These are phyloP conservation scores for Penicillium freii DNA, from an alignment of 2,329 filamentous ascomycete species.

Conservation along the genomic window DNA sequence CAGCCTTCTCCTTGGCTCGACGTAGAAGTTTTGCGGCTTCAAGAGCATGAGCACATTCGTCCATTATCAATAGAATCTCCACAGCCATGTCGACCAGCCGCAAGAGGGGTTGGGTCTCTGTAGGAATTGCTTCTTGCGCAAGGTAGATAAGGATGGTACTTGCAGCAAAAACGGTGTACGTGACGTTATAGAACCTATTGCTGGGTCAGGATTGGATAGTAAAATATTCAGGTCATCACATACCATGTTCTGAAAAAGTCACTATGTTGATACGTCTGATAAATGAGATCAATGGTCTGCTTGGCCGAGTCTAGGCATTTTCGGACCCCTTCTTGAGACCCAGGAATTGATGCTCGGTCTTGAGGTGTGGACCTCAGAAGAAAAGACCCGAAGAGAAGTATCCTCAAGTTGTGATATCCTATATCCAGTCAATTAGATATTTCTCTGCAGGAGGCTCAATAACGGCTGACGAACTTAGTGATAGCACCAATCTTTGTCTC, in stretches of 20 bases:
- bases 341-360: not conserved
- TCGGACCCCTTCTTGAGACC: not conserved
- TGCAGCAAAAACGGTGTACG: not conserved
- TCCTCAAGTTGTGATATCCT: not conserved
- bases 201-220: not conserved
- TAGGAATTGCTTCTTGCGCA: not conserved
- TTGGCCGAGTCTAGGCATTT: not conserved
- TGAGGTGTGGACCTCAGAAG: not conserved
- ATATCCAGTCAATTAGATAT: not conserved
- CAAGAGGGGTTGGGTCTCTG: not conserved
- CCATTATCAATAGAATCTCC: not conserved
- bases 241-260: not conserved
- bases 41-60: not conserved
- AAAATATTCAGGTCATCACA: not conserved
- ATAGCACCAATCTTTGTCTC: not conserved
- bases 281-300: not conserved
- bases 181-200: not conserved
- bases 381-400: not conserved
- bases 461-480: not conserved
- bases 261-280: not conserved
- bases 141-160: not conserved
- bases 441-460: not conserved
- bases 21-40: not conserved
- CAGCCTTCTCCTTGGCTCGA: not conserved
- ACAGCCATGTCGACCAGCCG: not conserved